Conservation (phyloP, 2,329 filamentous ascomycete species). For the Cladosporium sp. region DNA sequence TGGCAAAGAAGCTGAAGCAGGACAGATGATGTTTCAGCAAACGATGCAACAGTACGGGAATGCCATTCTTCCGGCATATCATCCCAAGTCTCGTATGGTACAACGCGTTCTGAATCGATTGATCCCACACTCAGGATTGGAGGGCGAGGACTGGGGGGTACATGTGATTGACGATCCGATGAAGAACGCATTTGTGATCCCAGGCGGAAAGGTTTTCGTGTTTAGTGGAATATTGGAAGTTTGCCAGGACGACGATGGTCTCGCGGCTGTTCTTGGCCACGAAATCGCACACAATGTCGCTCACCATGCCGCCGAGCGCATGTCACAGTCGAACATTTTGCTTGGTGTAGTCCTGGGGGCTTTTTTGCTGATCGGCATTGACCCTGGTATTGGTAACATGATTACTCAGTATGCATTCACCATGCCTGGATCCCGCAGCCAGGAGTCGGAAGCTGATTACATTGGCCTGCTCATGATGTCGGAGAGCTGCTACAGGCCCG, state of each 20-base stretch:
- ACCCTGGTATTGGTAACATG: constrained; percentile 33
- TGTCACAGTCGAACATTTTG: constrained; percentile 42
- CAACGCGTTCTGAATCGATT: constrained; percentile 61
- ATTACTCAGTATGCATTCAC: constrained; percentile 62
- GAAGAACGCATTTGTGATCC: constrained; percentile 73
- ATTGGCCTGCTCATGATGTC: constrained; percentile 82
- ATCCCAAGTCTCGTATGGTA: constrained; percentile 55
- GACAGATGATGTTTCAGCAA: constrained; percentile 52
- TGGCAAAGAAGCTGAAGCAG: constrained; percentile 51
- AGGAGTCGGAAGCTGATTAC: constrained; percentile 73
- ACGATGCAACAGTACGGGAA: constrained; percentile 54
- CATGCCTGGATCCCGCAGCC: constrained; percentile 64
- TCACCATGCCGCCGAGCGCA: constrained; percentile 62
- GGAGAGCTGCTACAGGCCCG: constrained; percentile 70
- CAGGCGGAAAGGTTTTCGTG: constrained; percentile 75
- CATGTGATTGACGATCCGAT: constrained; percentile 66
- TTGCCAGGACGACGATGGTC: constrained; percentile 61
- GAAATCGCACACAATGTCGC: constrained; percentile 76
- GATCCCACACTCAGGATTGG: constrained; percentile 62
- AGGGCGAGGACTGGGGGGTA: constrained; percentile 62
- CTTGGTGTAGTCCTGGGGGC: constrained; percentile 35
- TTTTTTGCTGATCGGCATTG: constrained; percentile 41
- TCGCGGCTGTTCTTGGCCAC: constrained; percentile 73
- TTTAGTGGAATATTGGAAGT: constrained; percentile 69
- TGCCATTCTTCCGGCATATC: constrained; percentile 56